A percentile compares a stretch with the other conserved stretches of the same genome.
Evolutionary conservation across 2,329 filamentous ascomycete species (phyloP).

Genomic region (Neoscytalidium dimidiatum): DNA sequence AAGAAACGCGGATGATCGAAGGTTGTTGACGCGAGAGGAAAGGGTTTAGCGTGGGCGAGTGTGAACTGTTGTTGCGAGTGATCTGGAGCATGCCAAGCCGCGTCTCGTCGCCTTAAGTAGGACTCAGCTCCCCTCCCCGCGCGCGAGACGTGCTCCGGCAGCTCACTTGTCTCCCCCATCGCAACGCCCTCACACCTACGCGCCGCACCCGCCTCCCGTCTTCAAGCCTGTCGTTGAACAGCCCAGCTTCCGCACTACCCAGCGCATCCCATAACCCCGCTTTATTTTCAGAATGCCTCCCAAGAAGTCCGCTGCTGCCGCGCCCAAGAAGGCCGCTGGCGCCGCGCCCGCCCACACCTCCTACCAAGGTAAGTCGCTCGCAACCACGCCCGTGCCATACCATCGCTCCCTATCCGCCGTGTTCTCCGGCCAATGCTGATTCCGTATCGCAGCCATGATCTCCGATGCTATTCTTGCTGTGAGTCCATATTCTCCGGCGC

Average conservation of each 20-base stretch:
- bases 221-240: conserved; percentile 35
- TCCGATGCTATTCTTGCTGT: conserved; percentile 71
- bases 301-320: conserved; percentile 61
- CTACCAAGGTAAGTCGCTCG: conserved; percentile 64
- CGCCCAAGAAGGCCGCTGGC: conserved; percentile 60
- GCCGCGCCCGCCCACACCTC: conserved; percentile 60
- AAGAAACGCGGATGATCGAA: conserved; percentile 7
- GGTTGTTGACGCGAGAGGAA: conserved; percentile 16
- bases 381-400: conserved; percentile 44
- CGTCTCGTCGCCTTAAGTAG: conserved; percentile 17
- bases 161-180: conserved; percentile 9
- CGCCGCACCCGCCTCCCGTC: background rate
- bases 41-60: conserved; percentile 18
- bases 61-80: conserved; percentile 17
- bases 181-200: background rate
- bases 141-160: conserved; percentile 17
- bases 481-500: conserved; percentile 58
- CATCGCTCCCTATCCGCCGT: conserved; percentile 38
- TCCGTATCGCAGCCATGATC: conserved; percentile 64
- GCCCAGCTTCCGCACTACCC: conserved; percentile 32
- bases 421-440: conserved; percentile 60
- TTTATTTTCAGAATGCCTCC: conserved; percentile 59
- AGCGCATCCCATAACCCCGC: conserved; percentile 19
- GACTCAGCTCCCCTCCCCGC: conserved; percentile 17
- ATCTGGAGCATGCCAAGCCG: conserved; percentile 17